Base-by-base conservation (phyloP, 768 basidiomycete genomes). In the Lentinula aciculospora region DNA sequence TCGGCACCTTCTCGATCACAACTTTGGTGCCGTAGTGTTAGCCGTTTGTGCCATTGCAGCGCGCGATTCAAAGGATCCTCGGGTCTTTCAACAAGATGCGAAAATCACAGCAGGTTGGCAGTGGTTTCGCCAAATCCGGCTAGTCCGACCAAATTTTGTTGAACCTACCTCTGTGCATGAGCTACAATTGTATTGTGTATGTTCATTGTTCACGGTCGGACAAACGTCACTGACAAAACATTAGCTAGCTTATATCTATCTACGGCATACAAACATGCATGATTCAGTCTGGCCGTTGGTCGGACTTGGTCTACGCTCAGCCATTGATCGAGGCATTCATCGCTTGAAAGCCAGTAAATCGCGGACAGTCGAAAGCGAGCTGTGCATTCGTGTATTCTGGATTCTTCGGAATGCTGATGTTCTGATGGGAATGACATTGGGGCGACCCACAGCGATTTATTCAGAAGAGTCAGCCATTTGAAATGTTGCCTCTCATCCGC, bases 1-100 rank as follows among this genome's bases (percentile, higher is more conserved):
- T 39, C 32, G 15, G 13, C 54, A 42, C 29, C 37, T 29, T 4
- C 17, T 42, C 27, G 54, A 56, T 19, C n/a, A 21, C 13, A 27
- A 17, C 0, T 83, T 85, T 61, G 72, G 69, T 0, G 61, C 69
- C 3, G 68, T 76, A 2, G 78, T 84, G 44, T 69, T 84, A 9
- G 65, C 81, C 13, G 72, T 84, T 0, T 82, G 81, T 63, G 82
- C 85, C 0, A 66, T 75, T 47, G 83, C 75, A 3, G 64, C 80
- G 0, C 72, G 81, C 61, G 37, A 53, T n/a, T 66, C 69, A 17
- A 68, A 80, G 48, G 80, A 85, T 62, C 69, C 71, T 1, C 69
- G 78, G 19, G 75, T 80, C n/a, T 53, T 73, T 29, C 51, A 17
- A 10, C 25, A 39, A 19, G 37, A 37, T 27, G 25, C 47, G 9